A percentile compares a stretch with the other conserved stretches of the same genome.
Evolutionary conservation across 495 filamentous ascomycete species (phyloP).

Genomic region (Penicillium roqueforti): DNA sequence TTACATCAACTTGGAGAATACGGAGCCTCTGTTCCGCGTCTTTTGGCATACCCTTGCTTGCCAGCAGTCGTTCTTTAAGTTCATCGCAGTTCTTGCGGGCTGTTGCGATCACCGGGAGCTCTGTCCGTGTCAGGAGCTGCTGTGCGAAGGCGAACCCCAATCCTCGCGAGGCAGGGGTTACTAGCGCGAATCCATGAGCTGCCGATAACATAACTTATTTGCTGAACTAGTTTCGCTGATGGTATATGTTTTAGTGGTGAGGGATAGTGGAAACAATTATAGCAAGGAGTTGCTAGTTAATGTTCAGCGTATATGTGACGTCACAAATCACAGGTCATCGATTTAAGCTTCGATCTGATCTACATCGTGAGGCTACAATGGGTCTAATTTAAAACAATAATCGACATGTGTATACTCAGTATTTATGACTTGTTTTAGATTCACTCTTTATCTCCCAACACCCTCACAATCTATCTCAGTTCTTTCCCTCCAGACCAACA

Average conservation of each 20-base stretch:
- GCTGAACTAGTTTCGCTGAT: neutral
- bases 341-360: neutral
- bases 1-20: conserved; percentile 57
- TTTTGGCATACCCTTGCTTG: conserved; percentile 25
- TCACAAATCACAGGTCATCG: neutral
- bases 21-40: conserved; percentile 47
- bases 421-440: neutral
- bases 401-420: neutral
- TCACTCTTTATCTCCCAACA: neutral
- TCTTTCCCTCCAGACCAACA: conserved; percentile 58
- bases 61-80: conserved; percentile 52
- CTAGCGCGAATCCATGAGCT: conserved; percentile 26
- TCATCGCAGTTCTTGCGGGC: conserved; percentile 53
- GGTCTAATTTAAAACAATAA: neutral
- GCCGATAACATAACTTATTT: conserved; percentile 7
- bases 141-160: conserved; percentile 69
- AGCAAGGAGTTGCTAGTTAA: neutral
- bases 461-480: neutral
- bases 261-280: neutral
- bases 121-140: conserved; percentile 60
- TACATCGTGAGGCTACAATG: neutral
- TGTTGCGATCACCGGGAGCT: conserved; percentile 67
- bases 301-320: neutral
- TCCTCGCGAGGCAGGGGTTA: conserved; percentile 66
- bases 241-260: neutral